Evolutionary conservation across 129 eudicot genomes (phyloP).

Genomic region (Logfia minima): DNA sequence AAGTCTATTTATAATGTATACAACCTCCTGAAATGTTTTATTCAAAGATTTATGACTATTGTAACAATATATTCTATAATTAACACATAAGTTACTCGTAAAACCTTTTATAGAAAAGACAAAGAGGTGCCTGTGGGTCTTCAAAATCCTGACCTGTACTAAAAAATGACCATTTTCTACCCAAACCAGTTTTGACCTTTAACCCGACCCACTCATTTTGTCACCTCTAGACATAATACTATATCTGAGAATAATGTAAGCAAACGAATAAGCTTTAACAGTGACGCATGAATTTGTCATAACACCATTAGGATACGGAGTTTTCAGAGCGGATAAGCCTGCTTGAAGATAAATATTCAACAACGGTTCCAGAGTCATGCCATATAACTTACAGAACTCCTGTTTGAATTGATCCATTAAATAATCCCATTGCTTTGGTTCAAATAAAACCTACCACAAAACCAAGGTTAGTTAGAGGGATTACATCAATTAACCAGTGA

Average conservation of each 20-base stretch:
- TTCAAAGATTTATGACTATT: too few relatives aligned
- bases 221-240: background rate
- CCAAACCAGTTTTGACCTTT: too few relatives aligned
- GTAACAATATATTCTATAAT: too few relatives aligned
- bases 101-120: background rate
- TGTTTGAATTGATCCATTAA: conserved; percentile 93
- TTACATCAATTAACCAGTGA: background rate
- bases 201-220: background rate
- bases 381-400: conserved; percentile 91
- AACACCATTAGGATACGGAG: conserved; percentile 78
- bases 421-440: conserved; percentile 93
- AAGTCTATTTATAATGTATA: too few relatives aligned
- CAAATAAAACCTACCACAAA: conserved; percentile 75
- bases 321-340: conserved; percentile 92
- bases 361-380: conserved; percentile 98
- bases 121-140: background rate
- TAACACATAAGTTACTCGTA: too few relatives aligned
- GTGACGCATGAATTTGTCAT: background rate
- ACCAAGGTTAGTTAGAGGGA: background rate
- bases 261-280: background rate
- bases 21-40: too few relatives aligned
- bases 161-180: too few relatives aligned
- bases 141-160: background rate
- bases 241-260: background rate
- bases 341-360: conserved; percentile 96